Base-by-base conservation (phyloP, 225 moss, liverwort and hornwort species). In the Pseudoscleropodium purum region DNA sequence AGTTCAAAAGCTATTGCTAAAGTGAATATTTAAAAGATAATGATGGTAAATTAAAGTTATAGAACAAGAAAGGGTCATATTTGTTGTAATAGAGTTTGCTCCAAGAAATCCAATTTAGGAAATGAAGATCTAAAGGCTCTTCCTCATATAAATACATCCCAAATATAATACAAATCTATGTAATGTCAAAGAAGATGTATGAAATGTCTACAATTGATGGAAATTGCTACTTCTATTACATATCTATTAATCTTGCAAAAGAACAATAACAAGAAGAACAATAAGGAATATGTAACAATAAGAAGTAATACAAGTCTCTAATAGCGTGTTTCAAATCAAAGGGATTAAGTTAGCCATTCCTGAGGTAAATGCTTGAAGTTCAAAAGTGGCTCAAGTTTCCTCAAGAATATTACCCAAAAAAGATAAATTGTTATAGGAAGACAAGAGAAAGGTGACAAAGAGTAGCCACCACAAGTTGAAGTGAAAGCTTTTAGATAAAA, bases 81-180 rank as follows among this genome's bases (percentile, higher is more conserved):
- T 79, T 57, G 10, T 57, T 36, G 7, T 17, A 10, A n/a, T 57
- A 57, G 17, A n/a, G 11, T 0, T 79, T 16, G 2, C 7, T 79
- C 26, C 7, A 79, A 39, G 16, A 79, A 56, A 79, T n/a, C 2
- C 11, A 79, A 27, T 79, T 7, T 4, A 56, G 17, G 10, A 79
- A n/a, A n/a, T 27, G 11, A 25, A n/a, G 27, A 79, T 2, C 1
- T 54, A 1, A 51, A 33, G 13, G 5, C 5, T 76, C 7, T 33
- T 21, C 1, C 1, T 52, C 3, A 56, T 3, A 0, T 79, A 1
- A 9, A 5, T 5, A 0, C 2, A 2, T 54, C 0, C 8, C 9
- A 77, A 75, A 52, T 0, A 36, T 24, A 54, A 79, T n/a, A n/a
- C 6, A 57, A 57, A n/a, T 3, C 11, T 37, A 37, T 25, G 10